Percentiles rank a stretch among this genome's conserved stretches.
Conservation (phyloP, 164 flowering plant genomes). For the Vitis labrusca region DNA sequence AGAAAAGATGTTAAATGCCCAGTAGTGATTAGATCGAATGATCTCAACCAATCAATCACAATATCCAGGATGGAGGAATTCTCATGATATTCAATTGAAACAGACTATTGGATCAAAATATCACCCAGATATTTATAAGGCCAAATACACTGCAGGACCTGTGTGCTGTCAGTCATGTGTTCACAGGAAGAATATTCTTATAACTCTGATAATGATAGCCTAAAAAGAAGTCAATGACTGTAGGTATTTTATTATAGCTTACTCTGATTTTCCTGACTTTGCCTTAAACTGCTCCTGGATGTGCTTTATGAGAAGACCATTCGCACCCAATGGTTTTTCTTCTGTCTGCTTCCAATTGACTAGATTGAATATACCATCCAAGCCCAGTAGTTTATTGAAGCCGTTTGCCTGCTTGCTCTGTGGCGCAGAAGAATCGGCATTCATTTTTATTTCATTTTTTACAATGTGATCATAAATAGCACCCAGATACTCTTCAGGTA, state of each 20-base stretch:
- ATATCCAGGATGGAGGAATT: neutral
- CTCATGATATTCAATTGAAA: too few relatives aligned
- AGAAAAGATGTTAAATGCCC: neutral
- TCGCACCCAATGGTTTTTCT: conserved; percentile 93
- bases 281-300: conserved; percentile 97
- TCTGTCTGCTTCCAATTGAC: conserved; percentile 88
- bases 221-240: neutral
- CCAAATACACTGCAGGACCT: too few relatives aligned
- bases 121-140: too few relatives aligned
- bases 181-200: neutral
- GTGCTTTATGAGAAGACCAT: conserved; percentile 80
- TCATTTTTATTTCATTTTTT: conserved; percentile 97
- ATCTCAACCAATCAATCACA: neutral
- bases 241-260: conserved; percentile 24
- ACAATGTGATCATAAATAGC: conserved; percentile 90
- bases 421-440: conserved; percentile 70
- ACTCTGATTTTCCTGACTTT: conserved; percentile 92
- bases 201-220: neutral
- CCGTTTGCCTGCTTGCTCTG: conserved; percentile 86
- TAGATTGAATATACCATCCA: conserved; percentile 91
- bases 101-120: too few relatives aligned
- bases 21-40: neutral
- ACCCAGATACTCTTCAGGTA: conserved; percentile 90
- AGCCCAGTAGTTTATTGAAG: conserved; percentile 81
- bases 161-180: too few relatives aligned